These are phyloP conservation scores for Phaeosphaeria sp. DNA, from an alignment of 2,329 filamentous ascomycete genomes.

Conservation along the genomic window DNA sequence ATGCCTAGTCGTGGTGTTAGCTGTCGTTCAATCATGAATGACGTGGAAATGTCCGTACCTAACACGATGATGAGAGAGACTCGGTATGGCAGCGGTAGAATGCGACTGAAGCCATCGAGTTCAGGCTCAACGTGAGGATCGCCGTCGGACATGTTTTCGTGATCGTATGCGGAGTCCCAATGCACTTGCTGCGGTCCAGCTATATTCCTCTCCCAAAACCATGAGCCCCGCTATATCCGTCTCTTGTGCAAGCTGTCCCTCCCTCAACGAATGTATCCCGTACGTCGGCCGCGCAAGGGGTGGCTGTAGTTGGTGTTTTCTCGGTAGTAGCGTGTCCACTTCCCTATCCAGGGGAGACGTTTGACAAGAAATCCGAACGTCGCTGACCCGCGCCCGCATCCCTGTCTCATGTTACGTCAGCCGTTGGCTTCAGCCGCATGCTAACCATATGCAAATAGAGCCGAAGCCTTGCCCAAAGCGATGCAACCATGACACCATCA, in stretches of 20 bases:
- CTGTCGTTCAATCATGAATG: not conserved
- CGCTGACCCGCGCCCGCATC: slow-evolving; percentile 8
- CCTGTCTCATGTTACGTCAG: slow-evolving; percentile 20
- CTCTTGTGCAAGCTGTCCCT: not conserved
- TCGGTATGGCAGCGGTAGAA: slow-evolving; percentile 88
- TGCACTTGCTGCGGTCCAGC: slow-evolving; percentile 30
- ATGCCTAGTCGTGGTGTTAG: slow-evolving; percentile 64
- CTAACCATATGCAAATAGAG: slow-evolving; percentile 5
- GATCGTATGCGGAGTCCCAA: slow-evolving; percentile 25
- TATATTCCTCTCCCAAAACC: slow-evolving; percentile 19
- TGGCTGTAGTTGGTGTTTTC: slow-evolving; percentile 5
- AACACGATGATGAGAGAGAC: slow-evolving; percentile 85
- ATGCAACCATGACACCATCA: slow-evolving; percentile 41
- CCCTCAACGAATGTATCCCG: slow-evolving; percentile 1
- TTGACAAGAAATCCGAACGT: slow-evolving; percentile 15
- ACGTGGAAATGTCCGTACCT: slow-evolving; percentile 61
- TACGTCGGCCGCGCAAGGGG: slow-evolving; percentile 22
- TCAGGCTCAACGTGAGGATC: slow-evolving; percentile 71
- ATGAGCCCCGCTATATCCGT: slow-evolving; percentile 20
- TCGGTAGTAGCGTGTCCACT: slow-evolving; percentile 38
- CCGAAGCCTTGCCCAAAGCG: slow-evolving; percentile 27
- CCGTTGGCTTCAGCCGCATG: slow-evolving; percentile 26
- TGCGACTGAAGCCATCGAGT: slow-evolving; percentile 85
- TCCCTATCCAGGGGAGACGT: slow-evolving; percentile 26
- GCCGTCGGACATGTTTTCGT: slow-evolving; percentile 66